These are phyloP conservation scores for Penicillium soppii DNA, from an alignment of 495 filamentous ascomycete species.

Conservation along the genomic window DNA sequence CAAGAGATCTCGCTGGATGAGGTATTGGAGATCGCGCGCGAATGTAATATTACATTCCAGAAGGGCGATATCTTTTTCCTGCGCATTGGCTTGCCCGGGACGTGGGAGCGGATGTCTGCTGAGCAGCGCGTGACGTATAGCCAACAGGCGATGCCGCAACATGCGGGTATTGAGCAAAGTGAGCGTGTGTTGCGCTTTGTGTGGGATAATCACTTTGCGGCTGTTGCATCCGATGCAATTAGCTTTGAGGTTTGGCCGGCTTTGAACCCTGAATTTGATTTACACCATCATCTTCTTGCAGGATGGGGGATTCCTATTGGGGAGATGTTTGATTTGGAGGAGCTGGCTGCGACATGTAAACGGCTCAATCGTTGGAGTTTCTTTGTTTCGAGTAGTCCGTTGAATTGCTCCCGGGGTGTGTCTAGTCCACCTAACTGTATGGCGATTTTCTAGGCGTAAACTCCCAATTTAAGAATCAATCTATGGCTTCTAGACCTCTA, in stretches of 20 bases:
- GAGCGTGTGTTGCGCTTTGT: slow-evolving; percentile 65
- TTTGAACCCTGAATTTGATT: slow-evolving; percentile 46
- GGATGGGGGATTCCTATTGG: slow-evolving; percentile 68
- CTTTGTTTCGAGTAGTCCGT: slow-evolving; percentile 64
- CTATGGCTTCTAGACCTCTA: too few species aligned
- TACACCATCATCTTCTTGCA: slow-evolving; percentile 67
- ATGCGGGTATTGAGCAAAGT: slow-evolving; percentile 63
- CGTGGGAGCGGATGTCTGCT: slow-evolving; percentile 42
- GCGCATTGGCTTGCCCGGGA: slow-evolving; percentile 60
- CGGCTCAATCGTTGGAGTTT: slow-evolving; percentile 65
- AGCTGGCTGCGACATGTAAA: slow-evolving; percentile 50
- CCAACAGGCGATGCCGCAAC: slow-evolving; percentile 43
- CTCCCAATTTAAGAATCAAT: too few species aligned
- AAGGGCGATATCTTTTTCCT: slow-evolving; percentile 70
- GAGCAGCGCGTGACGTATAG: slow-evolving; percentile 38
- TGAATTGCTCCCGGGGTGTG: slow-evolving; percentile 52
- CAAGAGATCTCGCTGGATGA: slow-evolving; percentile 60
- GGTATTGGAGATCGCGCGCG: slow-evolving; percentile 47
- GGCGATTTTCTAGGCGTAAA: slow-evolving; percentile 39
- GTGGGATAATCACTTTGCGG: slow-evolving; percentile 68
- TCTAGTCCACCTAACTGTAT: slow-evolving; percentile 50
- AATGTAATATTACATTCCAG: slow-evolving; percentile 58
- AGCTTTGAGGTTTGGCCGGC: slow-evolving; percentile 65
- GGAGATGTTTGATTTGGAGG: slow-evolving; percentile 65
- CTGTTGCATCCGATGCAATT: slow-evolving; percentile 64